Base-by-base conservation (phyloP, 257 asterid genomes). In the Solanum piurae region DNA sequence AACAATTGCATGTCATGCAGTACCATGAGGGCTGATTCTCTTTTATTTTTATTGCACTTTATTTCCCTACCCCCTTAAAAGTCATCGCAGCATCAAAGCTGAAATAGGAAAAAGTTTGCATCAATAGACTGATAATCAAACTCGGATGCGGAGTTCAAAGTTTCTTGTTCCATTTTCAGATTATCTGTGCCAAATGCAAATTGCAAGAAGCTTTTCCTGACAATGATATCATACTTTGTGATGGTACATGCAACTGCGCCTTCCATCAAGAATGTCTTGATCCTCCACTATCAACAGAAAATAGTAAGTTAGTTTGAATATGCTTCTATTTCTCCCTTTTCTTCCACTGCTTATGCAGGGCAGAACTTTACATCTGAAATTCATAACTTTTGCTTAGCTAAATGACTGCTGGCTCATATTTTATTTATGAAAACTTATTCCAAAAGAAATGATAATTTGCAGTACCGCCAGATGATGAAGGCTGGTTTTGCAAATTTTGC, bases 401-500 rank as follows among this genome's bases (percentile, higher is more conserved):
- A 37, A 74, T 75, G 37, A n/a, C 38, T 55, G 31, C 18, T n/a
- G 14, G 84, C 3, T 12, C 7, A 55, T 31, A 36, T 23, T 37
- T 40, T 66, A 40, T 76, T 86, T 79, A 10, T 79, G 42, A 88
- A 34, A 88, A 86, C 84, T 89, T 44, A 89, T 55, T 83, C 77
- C 91, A 83, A 87, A 84, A 85, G 58, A 90, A 83, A 71, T 68
- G 86, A 87, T 92, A 87, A 68, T 83, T 91, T 82, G 87, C 97
- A 93, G 98, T 97, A 93, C 99, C 99, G 89, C 98, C 98, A 49
- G 98, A 90, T 82, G 99, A 94, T 85, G 98, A 97, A 93, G 98
- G 99, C 89, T 97, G 99, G 99, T 94, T 96, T 90, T 97, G 99
- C 94, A 94, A 94, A 93, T 95, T 92, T 89, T 97, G 99, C 87